Evolutionary conservation across 2,329 filamentous ascomycete species (phyloP).

Genomic region (Tolypocladium capitatum): DNA sequence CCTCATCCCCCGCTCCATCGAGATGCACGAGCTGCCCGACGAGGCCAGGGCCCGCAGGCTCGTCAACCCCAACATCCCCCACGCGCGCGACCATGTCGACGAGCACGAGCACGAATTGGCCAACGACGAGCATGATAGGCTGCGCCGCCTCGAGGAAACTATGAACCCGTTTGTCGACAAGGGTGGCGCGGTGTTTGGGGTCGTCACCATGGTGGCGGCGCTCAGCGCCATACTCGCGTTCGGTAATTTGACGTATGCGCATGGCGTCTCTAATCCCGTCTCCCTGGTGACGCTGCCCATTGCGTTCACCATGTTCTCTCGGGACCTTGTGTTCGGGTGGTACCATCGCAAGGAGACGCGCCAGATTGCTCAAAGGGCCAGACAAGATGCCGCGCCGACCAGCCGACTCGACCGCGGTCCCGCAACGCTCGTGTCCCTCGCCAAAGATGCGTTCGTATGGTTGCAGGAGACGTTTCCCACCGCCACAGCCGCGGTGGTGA

Average conservation of each 20-base stretch:
- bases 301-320: conserved; percentile 54
- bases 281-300: conserved; percentile 59
- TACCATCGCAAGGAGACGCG: conserved; percentile 47
- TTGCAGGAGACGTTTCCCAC: conserved; percentile 59
- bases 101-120: conserved; percentile 32
- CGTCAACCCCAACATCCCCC: conserved; percentile 60
- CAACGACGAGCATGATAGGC: conserved; percentile 37
- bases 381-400: no score
- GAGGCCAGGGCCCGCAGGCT: conserved; percentile 41
- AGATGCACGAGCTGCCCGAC: conserved; percentile 53
- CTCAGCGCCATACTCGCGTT: conserved; percentile 52
- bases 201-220: conserved; percentile 51
- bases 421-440: conserved; percentile 39
- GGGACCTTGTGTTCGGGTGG: conserved; percentile 55
- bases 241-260: no score
- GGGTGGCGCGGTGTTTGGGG: conserved; percentile 49
- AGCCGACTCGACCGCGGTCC: conserved; percentile 7
- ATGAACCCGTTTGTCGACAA: conserved; percentile 65
- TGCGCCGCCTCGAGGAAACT: conserved; percentile 55
- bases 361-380: conserved; percentile 43
- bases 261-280: no score
- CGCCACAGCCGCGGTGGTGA: conserved; percentile 47
- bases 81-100: conserved; percentile 41
- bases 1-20: conserved; percentile 52
- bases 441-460: conserved; percentile 38